Evolutionary conservation across 768 basidiomycete genomes (phyloP).

Genomic region (Termitomyces heimii): DNA sequence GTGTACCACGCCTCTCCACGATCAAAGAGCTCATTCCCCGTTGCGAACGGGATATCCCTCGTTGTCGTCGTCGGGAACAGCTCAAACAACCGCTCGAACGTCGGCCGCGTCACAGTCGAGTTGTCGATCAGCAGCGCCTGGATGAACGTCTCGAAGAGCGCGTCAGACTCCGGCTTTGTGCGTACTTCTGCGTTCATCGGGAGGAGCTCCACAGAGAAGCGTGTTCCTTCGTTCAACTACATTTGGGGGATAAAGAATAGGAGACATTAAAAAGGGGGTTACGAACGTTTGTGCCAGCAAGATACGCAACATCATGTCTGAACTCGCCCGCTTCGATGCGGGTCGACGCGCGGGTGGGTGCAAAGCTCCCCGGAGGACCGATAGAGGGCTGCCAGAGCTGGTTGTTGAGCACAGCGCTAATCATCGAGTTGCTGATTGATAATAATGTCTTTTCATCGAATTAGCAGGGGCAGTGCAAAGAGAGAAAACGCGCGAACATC

Average conservation of each 20-base stretch:
- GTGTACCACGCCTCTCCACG: constrained; percentile 53
- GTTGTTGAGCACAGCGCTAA: constrained; percentile 34
- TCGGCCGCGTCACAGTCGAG: constrained; percentile 35
- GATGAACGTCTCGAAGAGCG: constrained; percentile 43
- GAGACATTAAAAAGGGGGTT: background rate
- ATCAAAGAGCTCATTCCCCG: constrained; percentile 55
- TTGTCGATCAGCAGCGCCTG: constrained; percentile 44
- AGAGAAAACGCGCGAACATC: constrained; percentile 21
- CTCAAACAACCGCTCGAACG: constrained; percentile 29
- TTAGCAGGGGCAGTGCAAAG: background rate
- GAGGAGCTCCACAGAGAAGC: constrained; percentile 43
- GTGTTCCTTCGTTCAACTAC: constrained; percentile 27
- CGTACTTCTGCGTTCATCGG: constrained; percentile 30
- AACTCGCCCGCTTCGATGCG: constrained; percentile 43
- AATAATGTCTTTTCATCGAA: constrained; percentile 32
- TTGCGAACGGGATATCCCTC: constrained; percentile 36
- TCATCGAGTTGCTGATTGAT: constrained; percentile 41
- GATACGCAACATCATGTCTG: constrained; percentile 40
- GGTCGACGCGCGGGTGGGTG: constrained; percentile 38
- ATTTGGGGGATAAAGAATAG: background rate
- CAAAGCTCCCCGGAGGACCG: constrained; percentile 44
- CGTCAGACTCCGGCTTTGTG: constrained; percentile 31
- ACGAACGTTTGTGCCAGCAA: constrained; percentile 51
- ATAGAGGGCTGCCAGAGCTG: constrained; percentile 57
- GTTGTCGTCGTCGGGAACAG: constrained; percentile 39